Conservation (phyloP, 208 protist genomes). For the Angomonas deanei region DNA sequence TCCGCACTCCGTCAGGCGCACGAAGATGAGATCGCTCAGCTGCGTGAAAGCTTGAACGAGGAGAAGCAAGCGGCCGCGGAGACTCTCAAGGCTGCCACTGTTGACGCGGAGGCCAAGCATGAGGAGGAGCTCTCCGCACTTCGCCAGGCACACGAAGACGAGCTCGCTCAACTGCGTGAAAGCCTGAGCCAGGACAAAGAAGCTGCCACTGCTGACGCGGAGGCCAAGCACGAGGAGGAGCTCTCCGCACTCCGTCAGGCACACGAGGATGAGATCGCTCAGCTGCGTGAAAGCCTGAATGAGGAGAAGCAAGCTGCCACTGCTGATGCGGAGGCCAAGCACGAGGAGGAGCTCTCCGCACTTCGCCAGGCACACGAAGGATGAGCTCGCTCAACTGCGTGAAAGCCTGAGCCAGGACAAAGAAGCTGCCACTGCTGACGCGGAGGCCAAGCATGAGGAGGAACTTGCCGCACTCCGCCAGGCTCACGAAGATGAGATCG, state of each 20-base stretch:
- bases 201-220: not conserved
- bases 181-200: slow-evolving; percentile 4
- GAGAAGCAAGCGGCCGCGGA: too few species aligned
- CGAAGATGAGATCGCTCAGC: not conserved
- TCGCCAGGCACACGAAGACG: not conserved
- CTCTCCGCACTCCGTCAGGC: not conserved
- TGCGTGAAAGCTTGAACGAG: too few species aligned
- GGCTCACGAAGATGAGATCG: not conserved
- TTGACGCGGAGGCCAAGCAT: too few species aligned
- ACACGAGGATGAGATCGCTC: not conserved
- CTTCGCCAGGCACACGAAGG: not conserved
- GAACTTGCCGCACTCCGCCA: not conserved
- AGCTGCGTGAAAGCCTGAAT: too few species aligned
- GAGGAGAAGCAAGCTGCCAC: too few species aligned
- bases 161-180: not conserved
- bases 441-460: not conserved
- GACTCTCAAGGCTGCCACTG: too few species aligned
- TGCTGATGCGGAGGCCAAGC: too few species aligned
- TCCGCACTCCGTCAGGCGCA: not conserved
- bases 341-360: not conserved
- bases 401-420: not conserved
- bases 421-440: slow-evolving; percentile 1
- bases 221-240: not conserved
- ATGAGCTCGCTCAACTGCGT: not conserved
- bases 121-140: not conserved